phyloP scores from a whole-genome alignment of 1,139 yeast genomes.

The Diutina mesorugosa region DNA sequence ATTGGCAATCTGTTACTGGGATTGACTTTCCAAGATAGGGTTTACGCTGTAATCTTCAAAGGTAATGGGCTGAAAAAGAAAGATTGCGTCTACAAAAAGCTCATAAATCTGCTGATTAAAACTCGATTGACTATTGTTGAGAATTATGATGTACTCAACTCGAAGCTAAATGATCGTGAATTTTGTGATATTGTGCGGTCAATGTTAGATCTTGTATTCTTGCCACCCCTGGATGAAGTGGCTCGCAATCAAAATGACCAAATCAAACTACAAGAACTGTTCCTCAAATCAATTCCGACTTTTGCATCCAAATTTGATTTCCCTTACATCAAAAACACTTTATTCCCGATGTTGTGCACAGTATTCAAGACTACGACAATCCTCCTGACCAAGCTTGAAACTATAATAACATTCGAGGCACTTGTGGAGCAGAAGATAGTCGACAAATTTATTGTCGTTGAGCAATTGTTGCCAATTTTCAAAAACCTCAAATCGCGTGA shows the following conservation, averaged over 20 bases:
- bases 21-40: constrained; percentile 62
- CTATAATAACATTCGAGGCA: constrained; percentile 51
- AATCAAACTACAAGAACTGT: constrained; percentile 41
- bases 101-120: constrained; percentile 20
- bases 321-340: constrained; percentile 56
- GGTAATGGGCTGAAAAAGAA: constrained; percentile 15
- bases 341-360: constrained; percentile 60
- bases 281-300: constrained; percentile 32
- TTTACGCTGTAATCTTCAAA: constrained; percentile 25
- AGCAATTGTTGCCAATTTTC: constrained; percentile 66
- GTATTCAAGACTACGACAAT: constrained; percentile 78
- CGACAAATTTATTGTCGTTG: constrained; percentile 62
- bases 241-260: constrained; percentile 15
- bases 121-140: constrained; percentile 35
- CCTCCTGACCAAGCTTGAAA: constrained; percentile 58
- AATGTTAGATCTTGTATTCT: constrained; percentile 16
- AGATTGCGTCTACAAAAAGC: constrained; percentile 28
- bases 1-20: constrained; percentile 61
- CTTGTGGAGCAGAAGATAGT: constrained; percentile 47
- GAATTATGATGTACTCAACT: constrained; percentile 37
- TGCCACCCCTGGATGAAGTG: constrained; percentile 14
- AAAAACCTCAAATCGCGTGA: constrained; percentile 69
- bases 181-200: constrained; percentile 24
- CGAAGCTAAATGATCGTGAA: constrained; percentile 38
- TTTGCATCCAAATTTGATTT: constrained; percentile 48